Conservation (phyloP, 306 rosid genomes). For the Dryas alaskensis region DNA sequence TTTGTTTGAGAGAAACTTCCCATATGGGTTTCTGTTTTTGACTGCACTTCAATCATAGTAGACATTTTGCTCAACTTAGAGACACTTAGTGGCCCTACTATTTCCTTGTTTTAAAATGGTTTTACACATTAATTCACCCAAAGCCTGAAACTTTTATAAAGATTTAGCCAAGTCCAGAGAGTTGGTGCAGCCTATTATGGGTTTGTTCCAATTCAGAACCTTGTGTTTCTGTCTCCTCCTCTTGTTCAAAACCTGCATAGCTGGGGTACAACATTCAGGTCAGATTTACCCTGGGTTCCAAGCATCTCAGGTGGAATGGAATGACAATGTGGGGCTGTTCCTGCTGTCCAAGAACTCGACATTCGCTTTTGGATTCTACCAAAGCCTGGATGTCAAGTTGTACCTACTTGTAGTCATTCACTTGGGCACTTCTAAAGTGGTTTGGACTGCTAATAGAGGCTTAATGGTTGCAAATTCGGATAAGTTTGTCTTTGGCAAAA, state of each 20-base stretch:
- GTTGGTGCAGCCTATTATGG: constrained; percentile 19
- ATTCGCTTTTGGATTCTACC: constrained; percentile 34
- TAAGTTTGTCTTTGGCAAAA: constrained; percentile 36
- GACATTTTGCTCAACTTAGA: not conserved
- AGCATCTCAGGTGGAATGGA: constrained; percentile 27
- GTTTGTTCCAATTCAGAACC: constrained; percentile 2
- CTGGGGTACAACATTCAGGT: constrained; percentile 17
- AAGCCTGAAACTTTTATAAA: not conserved
- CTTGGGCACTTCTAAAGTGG: constrained; percentile 22
- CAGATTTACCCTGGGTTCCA: constrained; percentile 36
- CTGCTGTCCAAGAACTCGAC: constrained; percentile 29
- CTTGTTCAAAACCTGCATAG: constrained; percentile 19
- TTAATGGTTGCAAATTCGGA: constrained; percentile 25
- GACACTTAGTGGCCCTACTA: not conserved
- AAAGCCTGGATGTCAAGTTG: constrained; percentile 12
- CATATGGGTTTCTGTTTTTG: not conserved
- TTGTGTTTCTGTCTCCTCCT: constrained; percentile 12
- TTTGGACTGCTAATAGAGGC: constrained; percentile 59
- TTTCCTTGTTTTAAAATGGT: not conserved
- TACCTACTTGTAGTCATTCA: constrained; percentile 34
- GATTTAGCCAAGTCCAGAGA: not conserved
- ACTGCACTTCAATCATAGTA: not conserved
- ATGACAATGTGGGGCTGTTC: constrained; percentile 22
- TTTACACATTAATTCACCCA: not conserved
- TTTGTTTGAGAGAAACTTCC: too few relatives aligned